Conservation (phyloP, 2,329 filamentous ascomycete genomes). For the Talaromyces marneffei region DNA sequence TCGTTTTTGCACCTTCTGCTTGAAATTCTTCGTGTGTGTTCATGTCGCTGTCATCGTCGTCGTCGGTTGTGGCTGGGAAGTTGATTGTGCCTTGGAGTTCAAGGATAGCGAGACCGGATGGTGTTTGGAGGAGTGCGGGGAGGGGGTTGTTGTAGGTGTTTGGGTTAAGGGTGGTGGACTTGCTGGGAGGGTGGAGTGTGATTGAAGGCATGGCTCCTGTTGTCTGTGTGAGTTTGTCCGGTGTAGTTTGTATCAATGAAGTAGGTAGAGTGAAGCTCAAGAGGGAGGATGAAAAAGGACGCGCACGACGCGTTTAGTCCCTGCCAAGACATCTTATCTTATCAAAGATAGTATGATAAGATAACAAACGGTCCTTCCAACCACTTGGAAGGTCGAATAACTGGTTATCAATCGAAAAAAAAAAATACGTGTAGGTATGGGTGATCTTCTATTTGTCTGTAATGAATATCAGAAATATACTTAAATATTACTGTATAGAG, state of each 20-base stretch:
- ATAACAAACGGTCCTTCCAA: background rate
- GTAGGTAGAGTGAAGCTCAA: background rate
- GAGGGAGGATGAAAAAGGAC: background rate
- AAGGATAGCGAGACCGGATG: constrained; percentile 78
- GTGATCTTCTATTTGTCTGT: background rate
- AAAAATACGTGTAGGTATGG: background rate
- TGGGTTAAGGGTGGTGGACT: constrained; percentile 11
- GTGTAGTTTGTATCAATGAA: background rate
- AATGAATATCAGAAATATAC: background rate
- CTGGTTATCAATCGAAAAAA: background rate
- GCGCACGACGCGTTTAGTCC: background rate
- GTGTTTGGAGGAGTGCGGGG: constrained; percentile 79
- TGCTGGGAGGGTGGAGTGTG: constrained; percentile 28
- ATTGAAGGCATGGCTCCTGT: constrained; percentile 37
- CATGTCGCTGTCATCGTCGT: constrained; percentile 12
- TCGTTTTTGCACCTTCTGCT: background rate
- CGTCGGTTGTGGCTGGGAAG: constrained; percentile 44
- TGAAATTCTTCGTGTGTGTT: constrained; percentile 14
- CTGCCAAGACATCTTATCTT: constrained; percentile 10
- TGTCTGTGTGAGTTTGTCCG: background rate
- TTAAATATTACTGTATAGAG: background rate
- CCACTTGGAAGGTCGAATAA: background rate
- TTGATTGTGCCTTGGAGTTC: constrained; percentile 92
- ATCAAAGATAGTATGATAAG: background rate
- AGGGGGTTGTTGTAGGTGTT: constrained; percentile 52